phyloP scores from a whole-genome alignment of 2,329 filamentous ascomycete genomes.

The Colletotrichum acutatum region DNA sequence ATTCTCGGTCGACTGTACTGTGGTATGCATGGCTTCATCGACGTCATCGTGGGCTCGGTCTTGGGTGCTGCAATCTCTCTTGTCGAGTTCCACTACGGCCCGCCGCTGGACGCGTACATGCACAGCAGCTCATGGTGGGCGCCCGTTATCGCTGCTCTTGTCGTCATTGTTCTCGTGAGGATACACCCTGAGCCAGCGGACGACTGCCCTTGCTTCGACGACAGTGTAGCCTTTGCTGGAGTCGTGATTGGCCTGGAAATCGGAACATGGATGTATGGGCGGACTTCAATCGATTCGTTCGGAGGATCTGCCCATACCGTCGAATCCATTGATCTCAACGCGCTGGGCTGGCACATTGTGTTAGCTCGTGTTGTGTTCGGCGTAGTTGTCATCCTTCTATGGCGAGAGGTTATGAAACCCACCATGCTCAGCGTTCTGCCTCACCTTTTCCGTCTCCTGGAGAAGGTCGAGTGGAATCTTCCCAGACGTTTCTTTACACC shows the following conservation, averaged over 20 bases:
- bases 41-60: slow-evolving; percentile 83
- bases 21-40: slow-evolving; percentile 97
- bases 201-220: slow-evolving; percentile 96
- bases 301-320: slow-evolving; percentile 55
- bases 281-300: slow-evolving; percentile 58
- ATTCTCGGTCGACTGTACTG: slow-evolving; percentile 93
- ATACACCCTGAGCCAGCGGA: slow-evolving; percentile 96
- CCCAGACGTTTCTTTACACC: slow-evolving; percentile 92
- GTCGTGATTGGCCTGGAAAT: slow-evolving; percentile 87
- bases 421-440: slow-evolving; percentile 81
- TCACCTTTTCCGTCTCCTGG: slow-evolving; percentile 87
- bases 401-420: slow-evolving; percentile 92
- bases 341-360: slow-evolving; percentile 73
- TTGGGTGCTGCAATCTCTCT: slow-evolving; percentile 76
- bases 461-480: slow-evolving; percentile 80
- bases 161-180: slow-evolving; percentile 81
- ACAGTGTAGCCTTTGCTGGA: slow-evolving; percentile 92
- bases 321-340: slow-evolving; percentile 72
- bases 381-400: slow-evolving; percentile 85
- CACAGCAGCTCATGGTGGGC: slow-evolving; percentile 72
- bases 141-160: slow-evolving; percentile 70
- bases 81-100: slow-evolving; percentile 69
- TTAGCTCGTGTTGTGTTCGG: slow-evolving; percentile 79
- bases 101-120: slow-evolving; percentile 77
- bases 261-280: slow-evolving; percentile 84